Percentiles rank a stretch among this genome's conserved stretches.
These are phyloP conservation scores for Solanum clarkiae DNA, from an alignment of 257 asterid species.

Conservation along the genomic window DNA sequence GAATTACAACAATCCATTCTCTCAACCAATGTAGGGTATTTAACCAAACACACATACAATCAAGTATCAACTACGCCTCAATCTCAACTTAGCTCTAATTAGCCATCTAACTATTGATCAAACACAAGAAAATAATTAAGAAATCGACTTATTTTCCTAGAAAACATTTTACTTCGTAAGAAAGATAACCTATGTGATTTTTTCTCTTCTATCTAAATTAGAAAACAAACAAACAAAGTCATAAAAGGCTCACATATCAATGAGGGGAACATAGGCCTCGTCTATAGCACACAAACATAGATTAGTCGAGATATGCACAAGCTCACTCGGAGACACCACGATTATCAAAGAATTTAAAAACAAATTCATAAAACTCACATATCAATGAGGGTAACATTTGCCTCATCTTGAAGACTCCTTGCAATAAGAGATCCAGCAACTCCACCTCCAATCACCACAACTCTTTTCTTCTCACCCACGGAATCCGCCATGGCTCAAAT, in stretches of 20 bases:
- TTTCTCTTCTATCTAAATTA: neutral
- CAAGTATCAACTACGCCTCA: neutral
- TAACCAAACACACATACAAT: neutral
- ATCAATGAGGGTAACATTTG: constrained; percentile 6
- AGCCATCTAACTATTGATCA: neutral
- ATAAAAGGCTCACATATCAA: no score
- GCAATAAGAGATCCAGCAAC: constrained; percentile 12
- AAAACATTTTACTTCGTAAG: no score
- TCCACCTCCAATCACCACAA: constrained; percentile 11
- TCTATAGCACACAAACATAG: no score
- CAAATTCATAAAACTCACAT: neutral
- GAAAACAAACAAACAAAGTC: no score
- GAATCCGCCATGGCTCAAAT: neutral
- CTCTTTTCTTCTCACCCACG: neutral
- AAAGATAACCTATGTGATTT: neutral
- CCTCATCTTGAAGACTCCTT: neutral
- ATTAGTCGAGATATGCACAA: neutral
- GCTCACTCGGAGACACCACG: neutral
- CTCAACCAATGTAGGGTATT: neutral
- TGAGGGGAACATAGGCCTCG: no score
- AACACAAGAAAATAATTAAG: neutral
- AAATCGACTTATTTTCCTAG: no score
- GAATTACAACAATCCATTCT: neutral
- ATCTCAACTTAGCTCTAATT: neutral
- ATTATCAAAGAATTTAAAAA: neutral